Conservation (phyloP, 2,329 filamentous ascomycete genomes). For the Epichloe gansuensis region DNA sequence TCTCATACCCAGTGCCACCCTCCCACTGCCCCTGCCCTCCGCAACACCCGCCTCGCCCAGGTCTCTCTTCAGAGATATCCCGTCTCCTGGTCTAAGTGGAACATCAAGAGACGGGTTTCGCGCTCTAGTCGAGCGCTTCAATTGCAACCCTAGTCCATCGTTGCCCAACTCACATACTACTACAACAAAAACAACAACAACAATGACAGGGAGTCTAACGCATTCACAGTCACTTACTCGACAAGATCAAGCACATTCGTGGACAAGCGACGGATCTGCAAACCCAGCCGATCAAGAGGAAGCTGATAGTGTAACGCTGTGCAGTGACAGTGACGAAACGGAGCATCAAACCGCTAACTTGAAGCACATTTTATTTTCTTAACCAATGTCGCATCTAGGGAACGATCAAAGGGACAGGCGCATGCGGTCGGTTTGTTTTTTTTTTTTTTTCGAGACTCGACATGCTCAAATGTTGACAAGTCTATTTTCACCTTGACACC, state of each 20-base stretch:
- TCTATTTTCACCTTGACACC: too few relatives aligned
- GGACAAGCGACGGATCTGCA: constrained; percentile 12
- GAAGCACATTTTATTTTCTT: not conserved
- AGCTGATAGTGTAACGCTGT: constrained; percentile 24
- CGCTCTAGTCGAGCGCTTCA: constrained; percentile 14
- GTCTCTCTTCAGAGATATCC: not conserved
- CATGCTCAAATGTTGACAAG: too few relatives aligned
- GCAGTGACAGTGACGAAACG: not conserved
- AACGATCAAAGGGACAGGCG: not conserved
- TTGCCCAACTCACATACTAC: constrained; percentile 8
- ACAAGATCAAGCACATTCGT: constrained; percentile 39
- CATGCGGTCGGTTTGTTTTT: not conserved
- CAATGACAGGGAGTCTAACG: constrained; percentile 21
- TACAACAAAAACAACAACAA: not conserved
- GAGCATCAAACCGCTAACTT: not conserved
- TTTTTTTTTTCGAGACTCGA: too few relatives aligned
- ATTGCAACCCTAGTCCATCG: constrained; percentile 12
- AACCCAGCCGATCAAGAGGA: constrained; percentile 33
- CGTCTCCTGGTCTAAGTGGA: constrained; percentile 9
- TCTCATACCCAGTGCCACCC: not conserved
- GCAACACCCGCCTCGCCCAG: not conserved
- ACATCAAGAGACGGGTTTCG: constrained; percentile 13
- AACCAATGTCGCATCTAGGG: not conserved
- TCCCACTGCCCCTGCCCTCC: not conserved
- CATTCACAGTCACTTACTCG: constrained; percentile 37